Evolutionary conservation across 1,284 basidiomycete genomes (phyloP).

Genomic region (Moesziomyces aphidis): DNA sequence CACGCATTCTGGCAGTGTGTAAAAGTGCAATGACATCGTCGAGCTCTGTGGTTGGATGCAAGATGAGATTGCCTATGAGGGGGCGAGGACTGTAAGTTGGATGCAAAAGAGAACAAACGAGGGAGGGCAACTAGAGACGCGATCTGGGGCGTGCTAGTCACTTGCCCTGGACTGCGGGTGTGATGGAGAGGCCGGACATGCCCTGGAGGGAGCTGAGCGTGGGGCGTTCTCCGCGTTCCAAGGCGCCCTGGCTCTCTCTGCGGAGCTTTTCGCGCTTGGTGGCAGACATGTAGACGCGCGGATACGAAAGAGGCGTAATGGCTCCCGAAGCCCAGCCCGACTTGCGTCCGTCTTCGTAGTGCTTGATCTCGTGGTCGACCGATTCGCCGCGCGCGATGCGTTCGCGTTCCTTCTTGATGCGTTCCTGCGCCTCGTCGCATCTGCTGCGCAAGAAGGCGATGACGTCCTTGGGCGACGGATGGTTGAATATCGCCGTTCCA

Average conservation of each 20-base stretch:
- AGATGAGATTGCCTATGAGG: neutral
- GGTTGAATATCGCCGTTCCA: conserved; percentile 93
- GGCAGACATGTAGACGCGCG: conserved; percentile 50
- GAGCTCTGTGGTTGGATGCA: neutral
- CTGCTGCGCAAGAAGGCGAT: conserved; percentile 57
- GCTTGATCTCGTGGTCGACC: conserved; percentile 45
- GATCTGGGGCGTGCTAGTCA: conserved; percentile 12
- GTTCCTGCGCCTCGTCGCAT: conserved; percentile 64
- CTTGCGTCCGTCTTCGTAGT: conserved; percentile 51
- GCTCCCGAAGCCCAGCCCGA: conserved; percentile 32
- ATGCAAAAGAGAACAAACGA: neutral
- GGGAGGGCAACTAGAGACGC: conserved; percentile 1
- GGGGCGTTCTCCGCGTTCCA: conserved; percentile 44
- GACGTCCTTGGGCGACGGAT: conserved; percentile 76
- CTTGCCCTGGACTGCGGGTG: conserved; percentile 43
- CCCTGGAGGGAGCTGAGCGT: conserved; percentile 20
- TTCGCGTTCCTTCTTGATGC: conserved; percentile 62
- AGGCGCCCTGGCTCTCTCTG: conserved; percentile 39
- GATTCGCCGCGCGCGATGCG: conserved; percentile 53
- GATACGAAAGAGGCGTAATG: conserved; percentile 50
- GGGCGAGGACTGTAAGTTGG: neutral
- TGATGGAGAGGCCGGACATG: conserved; percentile 33
- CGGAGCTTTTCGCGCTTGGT: conserved; percentile 48
- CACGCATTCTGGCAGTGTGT: no score
- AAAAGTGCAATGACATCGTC: no score